phyloP scores from a whole-genome alignment of 495 filamentous ascomycete genomes.

The Penicillium argentinense region DNA sequence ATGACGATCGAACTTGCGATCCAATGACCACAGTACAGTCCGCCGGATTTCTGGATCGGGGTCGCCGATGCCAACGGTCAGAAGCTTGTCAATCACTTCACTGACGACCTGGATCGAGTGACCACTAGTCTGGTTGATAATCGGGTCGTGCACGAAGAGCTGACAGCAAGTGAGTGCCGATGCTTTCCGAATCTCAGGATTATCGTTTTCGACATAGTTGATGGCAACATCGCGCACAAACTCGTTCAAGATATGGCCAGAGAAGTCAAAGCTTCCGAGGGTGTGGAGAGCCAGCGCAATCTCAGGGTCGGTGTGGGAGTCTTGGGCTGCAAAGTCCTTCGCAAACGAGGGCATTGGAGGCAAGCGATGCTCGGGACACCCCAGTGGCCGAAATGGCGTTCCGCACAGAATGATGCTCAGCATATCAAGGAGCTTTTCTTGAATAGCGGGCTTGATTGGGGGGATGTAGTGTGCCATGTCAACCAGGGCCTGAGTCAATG shows the following conservation, averaged over 20 bases:
- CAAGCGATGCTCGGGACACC: slow-evolving; percentile 73
- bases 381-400: slow-evolving; percentile 85
- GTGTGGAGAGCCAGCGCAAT: slow-evolving; percentile 91
- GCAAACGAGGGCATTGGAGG: slow-evolving; percentile 72
- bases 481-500: slow-evolving; percentile 89
- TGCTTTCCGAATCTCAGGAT: slow-evolving; percentile 88
- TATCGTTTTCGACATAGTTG: slow-evolving; percentile 94
- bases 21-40: slow-evolving; percentile 83
- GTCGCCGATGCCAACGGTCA: slow-evolving; percentile 93
- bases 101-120: slow-evolving; percentile 96
- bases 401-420: slow-evolving; percentile 91
- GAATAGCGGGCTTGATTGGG: slow-evolving; percentile 86
- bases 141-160: slow-evolving; percentile 91
- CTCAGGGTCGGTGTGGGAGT: slow-evolving; percentile 73
- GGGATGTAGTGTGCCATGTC: slow-evolving; percentile 99
- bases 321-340: slow-evolving; percentile 75
- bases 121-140: slow-evolving; percentile 94
- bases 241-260: slow-evolving; percentile 90
- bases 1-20: slow-evolving; percentile 92
- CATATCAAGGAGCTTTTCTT: slow-evolving; percentile 91
- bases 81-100: slow-evolving; percentile 93
- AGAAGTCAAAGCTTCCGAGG: slow-evolving; percentile 94
- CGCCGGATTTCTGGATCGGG: slow-evolving; percentile 82
- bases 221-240: slow-evolving; percentile 98
- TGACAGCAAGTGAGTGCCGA: slow-evolving; percentile 97